Base-by-base conservation (phyloP, 1,139 yeast species). In the Zygoascus hellenicus region DNA sequence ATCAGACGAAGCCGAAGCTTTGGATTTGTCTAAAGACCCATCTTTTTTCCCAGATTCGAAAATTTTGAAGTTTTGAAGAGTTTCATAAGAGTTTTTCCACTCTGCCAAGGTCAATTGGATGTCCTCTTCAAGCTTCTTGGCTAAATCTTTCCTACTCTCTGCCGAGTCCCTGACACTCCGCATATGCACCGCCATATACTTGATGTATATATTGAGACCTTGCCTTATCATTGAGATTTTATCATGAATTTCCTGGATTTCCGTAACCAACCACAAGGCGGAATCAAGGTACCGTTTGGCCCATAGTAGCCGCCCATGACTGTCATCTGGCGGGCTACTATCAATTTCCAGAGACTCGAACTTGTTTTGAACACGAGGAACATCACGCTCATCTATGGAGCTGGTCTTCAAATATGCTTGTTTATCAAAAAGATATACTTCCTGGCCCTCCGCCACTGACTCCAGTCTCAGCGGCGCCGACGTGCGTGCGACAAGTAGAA, bases 391-490 rank as follows among this genome's bases (percentile, higher is more conserved):
- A 16, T n/a, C 5, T 9, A n/a, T 31, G 11, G 40, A 35, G 5
- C 48, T 40, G 19, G 56, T 51, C 22, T 54, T 47, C 9, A 29
- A 30, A 32, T 31, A 43, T 14, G 16, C 28, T 13, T 51, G 49
- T 38, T 52, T 56, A 51, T 64, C 66, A 45, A 54, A 64, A 28
- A 62, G 45, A 45, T 55, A 60, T 6, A 62, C 60, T 17, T 48
- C 44, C 41, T 52, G 58, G 13, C 64, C 62, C 33, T 58, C 55
- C 6, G 56, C 57, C 19, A 59, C 48, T 10, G 58, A 48, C 45
- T 62, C 66, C 30, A 60, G 50, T 45, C 56, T 58, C 13, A 65
- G 55, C 48, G 59, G 66, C 13, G 54, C 52, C 17, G 66, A 49
- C 42, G 50, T 51, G 16, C 61, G 59, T 3, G 58, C 53, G 5